Percentiles rank a stretch among this genome's conserved stretches.
Conservation (phyloP, 768 basidiomycete species). For the Pisolithus microcarpus region DNA sequence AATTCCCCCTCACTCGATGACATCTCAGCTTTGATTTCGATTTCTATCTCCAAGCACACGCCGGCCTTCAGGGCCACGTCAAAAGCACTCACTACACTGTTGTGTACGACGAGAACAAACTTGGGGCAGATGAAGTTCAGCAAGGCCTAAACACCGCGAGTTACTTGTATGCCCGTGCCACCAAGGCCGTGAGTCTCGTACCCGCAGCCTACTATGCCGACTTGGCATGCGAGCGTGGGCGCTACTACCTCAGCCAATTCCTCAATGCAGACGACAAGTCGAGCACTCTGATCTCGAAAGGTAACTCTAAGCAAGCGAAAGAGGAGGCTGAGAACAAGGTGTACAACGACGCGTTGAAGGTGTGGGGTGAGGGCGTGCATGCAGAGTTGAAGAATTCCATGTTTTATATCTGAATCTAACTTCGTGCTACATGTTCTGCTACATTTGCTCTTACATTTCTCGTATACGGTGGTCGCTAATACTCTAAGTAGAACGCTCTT, state of each 20-base stretch:
- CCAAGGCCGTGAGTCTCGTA: conserved; percentile 74
- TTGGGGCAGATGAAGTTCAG: conserved; percentile 69
- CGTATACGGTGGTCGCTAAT: background rate
- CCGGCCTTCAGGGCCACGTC: conserved; percentile 64
- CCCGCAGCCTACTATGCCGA: conserved; percentile 80
- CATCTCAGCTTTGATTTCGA: conserved; percentile 51
- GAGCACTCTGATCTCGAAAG: conserved; percentile 27
- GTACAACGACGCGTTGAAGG: conserved; percentile 13
- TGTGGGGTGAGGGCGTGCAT: conserved; percentile 56
- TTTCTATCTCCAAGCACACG: conserved; percentile 68
- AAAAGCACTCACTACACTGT: conserved; percentile 74
- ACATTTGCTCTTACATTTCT: background rate
- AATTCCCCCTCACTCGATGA: background rate
- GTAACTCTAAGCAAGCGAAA: conserved; percentile 23
- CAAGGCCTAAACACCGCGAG: conserved; percentile 60
- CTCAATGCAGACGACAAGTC: conserved; percentile 48
- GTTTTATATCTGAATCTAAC: conserved; percentile 57
- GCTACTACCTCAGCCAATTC: conserved; percentile 70
- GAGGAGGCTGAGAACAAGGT: conserved; percentile 23
- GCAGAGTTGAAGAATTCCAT: conserved; percentile 52
- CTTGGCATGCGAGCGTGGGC: conserved; percentile 72
- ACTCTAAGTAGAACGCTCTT: background rate
- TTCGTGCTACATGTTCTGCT: background rate
- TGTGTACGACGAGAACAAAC: conserved; percentile 66
- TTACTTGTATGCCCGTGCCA: conserved; percentile 78